Conservation (phyloP, 2,329 filamentous ascomycete genomes). For the Capronia americana region DNA sequence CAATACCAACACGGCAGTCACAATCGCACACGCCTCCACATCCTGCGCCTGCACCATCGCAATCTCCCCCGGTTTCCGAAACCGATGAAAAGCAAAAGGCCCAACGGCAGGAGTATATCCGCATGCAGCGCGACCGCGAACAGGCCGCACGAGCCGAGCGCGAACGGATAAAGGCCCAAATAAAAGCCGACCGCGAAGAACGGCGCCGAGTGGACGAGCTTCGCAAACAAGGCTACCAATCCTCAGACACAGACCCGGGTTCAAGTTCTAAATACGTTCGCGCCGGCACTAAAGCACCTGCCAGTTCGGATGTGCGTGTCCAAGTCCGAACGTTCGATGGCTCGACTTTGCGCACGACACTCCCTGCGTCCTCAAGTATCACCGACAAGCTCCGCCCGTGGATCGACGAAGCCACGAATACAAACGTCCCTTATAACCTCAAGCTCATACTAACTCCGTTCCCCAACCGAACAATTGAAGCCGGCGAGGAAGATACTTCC, state of each 20-base stretch:
- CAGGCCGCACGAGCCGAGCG: constrained; percentile 72
- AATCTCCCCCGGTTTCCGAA: neutral
- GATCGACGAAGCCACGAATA: constrained; percentile 61
- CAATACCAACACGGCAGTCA: constrained; percentile 3
- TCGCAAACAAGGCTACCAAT: constrained; percentile 47
- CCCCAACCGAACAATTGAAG: constrained; percentile 75
- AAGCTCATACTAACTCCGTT: constrained; percentile 80
- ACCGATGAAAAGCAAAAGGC: constrained; percentile 30
- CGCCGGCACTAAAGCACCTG: constrained; percentile 28
- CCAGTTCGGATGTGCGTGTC: constrained; percentile 60
- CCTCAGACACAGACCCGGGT: constrained; percentile 25
- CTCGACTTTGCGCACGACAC: constrained; percentile 74
- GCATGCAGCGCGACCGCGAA: constrained; percentile 65
- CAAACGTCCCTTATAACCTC: constrained; percentile 73
- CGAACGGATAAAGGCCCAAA: constrained; percentile 73
- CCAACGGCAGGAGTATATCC: constrained; percentile 37
- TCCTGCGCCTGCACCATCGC: constrained; percentile 8
- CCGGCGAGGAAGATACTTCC: constrained; percentile 73
- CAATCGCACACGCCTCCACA: neutral
- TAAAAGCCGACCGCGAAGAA: constrained; percentile 77
- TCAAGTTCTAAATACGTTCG: constrained; percentile 19
- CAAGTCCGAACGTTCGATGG: constrained; percentile 87
- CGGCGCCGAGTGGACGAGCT: constrained; percentile 64
- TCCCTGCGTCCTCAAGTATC: constrained; percentile 69
- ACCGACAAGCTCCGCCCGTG: constrained; percentile 72